Base-by-base conservation (phyloP, 116 monocot genomes). In the Zostera marina region DNA sequence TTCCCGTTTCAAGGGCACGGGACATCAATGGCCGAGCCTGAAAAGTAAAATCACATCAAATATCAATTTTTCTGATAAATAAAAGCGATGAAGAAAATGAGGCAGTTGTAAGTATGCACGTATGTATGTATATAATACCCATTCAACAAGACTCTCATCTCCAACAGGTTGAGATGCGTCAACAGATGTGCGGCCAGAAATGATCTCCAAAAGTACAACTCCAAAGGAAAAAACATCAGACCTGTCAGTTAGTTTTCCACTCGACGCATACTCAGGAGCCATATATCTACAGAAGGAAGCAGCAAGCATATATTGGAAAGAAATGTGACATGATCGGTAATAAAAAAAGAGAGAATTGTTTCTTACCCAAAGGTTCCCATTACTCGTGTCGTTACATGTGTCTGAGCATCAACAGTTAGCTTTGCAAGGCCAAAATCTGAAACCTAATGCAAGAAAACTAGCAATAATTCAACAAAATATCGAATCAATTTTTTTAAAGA, bases 211-310 rank as follows among this genome's bases (percentile, higher is more conserved):
- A 42, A 98, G 80, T 15, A 98, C 90, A 49, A 98, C 98, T 9
- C 98, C 98, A 65, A 85, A 98, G 9, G 98, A 98, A 52, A 70
- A 98, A 48, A 90, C 98, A 78, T 98, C 98, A 68, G 98, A 98
- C 57, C 69, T 78, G 55, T 90, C 80, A 20, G 90, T 98, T 56
- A 98, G 64, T 66, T 90, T 98, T 47, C 96, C 98, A 63, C 75
- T 76, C 12, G 89, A 89, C 64, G 90, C 98, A 69, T 98, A 98
- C 42, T 98, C 98, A 23, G 90, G 98, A 60, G 98, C 98, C 70
- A 98, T 63, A 67, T 98, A 98, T 61, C 98, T 98, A 66, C 3
- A 65, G 15, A 25, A 25, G 11, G 13, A 61, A n/a, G 10, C 14
- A 42, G 21, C n/a, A 40, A 3, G 61, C 32, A 13, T 44, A 47